Base-by-base conservation (phyloP, 208 protist species). In the Borovskyia barvae region DNA sequence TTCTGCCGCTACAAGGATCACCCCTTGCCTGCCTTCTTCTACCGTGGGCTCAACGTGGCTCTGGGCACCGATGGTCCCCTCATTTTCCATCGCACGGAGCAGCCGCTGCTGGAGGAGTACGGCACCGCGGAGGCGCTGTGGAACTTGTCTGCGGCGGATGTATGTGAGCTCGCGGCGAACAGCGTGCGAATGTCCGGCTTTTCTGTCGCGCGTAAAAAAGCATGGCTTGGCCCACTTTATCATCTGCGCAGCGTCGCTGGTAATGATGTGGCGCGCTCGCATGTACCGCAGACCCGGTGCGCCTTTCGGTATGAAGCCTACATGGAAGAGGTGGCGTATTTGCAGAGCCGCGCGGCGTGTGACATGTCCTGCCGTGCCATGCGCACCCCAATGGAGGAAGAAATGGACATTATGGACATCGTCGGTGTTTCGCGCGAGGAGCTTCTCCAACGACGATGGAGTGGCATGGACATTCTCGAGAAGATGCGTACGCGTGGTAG, bases 11-110 rank as follows among this genome's bases (percentile, higher is more conserved):
- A 99, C 68, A 24, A 76, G 25, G 75, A 93, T 43, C 98, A 98
- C 75, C 97, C 97, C 19, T 97, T 99, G 60, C 83, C 89, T 2
- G 17, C 28, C 20, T 98, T 98, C 65, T 97, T 99, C 53, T 60
- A 66, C 15, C 80, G 90, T 41, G 97, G 98, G 24, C 72, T 99
- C 19, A 97, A 98, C 68, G 96, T 99, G 5, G 87, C 95, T 1
- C 75, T 99, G 7, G 97, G 93, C 24, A 99, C 98, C 20, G 93
- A 97, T 62, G 84, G 88, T 50, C 72, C 93, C 1, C 77, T 97
- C 33, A 90, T 87, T 70, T 99, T 99, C 80, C 98, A 99, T 72
- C 87, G 97, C 62, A 99, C 97, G 0, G 76, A 94, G 66, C 78
- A 94, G 73, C 92, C 89, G 30, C 76, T 97, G 39, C 76, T 97